Conservation (phyloP, 2,329 filamentous ascomycete species). For the Colletotrichum endophyticum region DNA sequence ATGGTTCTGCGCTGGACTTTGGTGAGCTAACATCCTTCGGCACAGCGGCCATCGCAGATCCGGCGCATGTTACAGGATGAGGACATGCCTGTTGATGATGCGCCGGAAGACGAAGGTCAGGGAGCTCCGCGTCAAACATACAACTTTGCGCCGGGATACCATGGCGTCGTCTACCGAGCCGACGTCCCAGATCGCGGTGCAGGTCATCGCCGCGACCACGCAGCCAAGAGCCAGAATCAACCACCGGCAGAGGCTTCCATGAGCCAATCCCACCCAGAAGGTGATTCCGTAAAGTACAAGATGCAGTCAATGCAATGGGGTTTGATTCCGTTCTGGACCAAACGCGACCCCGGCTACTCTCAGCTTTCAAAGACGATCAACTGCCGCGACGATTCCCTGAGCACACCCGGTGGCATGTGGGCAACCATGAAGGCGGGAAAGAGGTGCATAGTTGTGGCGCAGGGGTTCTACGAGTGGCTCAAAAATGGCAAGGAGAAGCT, state of each 20-base stretch:
- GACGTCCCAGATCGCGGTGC: slow-evolving; percentile 68
- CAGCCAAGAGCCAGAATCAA: neutral
- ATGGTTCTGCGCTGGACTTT: neutral
- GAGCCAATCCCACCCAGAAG: slow-evolving; percentile 24
- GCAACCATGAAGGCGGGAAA: slow-evolving; percentile 87
- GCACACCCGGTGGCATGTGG: slow-evolving; percentile 84
- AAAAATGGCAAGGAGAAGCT: slow-evolving; percentile 83
- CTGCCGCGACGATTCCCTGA: slow-evolving; percentile 87
- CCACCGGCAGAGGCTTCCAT: slow-evolving; percentile 10
- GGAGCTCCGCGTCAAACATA: slow-evolving; percentile 73
- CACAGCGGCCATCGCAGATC: slow-evolving; percentile 77
- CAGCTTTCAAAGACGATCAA: slow-evolving; percentile 90
- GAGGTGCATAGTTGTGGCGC: slow-evolving; percentile 83
- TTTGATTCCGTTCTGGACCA: slow-evolving; percentile 92
- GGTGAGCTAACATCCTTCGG: neutral
- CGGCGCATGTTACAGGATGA: slow-evolving; percentile 75
- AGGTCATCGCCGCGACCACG: slow-evolving; percentile 36
- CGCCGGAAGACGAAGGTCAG: slow-evolving; percentile 72
- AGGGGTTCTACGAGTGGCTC: slow-evolving; percentile 97
- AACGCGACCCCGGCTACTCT: slow-evolving; percentile 78
- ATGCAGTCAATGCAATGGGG: slow-evolving; percentile 97
- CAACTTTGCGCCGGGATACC: slow-evolving; percentile 90
- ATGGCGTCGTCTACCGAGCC: slow-evolving; percentile 85
- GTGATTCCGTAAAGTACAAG: slow-evolving; percentile 66
- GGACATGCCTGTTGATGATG: slow-evolving; percentile 74